Percentiles rank a stretch among this genome's conserved stretches.
phyloP scores from a whole-genome alignment of 352 stramenopile species.

The Phytophthora lateralis region DNA sequence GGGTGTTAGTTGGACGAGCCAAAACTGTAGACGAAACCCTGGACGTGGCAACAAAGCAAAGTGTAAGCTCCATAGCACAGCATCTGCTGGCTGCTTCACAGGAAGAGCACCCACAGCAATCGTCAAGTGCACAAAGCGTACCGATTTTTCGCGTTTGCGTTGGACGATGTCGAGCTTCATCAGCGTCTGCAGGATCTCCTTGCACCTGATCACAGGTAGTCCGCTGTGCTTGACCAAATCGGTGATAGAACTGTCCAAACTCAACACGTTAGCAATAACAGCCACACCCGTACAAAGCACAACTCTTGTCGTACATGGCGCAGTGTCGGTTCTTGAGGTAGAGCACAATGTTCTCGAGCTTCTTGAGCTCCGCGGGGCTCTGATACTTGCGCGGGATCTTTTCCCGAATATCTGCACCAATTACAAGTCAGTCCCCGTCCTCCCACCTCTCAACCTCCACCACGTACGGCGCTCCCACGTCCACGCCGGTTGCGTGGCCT shows the following conservation, averaged over 20 bases:
- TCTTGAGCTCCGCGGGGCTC: constrained; percentile 74
- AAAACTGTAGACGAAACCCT: constrained; percentile 85
- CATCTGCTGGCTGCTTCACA: neutral
- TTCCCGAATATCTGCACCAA: constrained; percentile 60
- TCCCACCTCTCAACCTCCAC: neutral
- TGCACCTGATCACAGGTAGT: constrained; percentile 83
- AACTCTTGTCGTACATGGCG: constrained; percentile 61
- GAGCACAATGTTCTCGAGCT: constrained; percentile 86
- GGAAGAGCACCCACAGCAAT: neutral
- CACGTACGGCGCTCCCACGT: constrained; percentile 81
- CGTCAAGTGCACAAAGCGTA: constrained; percentile 30
- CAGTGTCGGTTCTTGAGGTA: constrained; percentile 85
- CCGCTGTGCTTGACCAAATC: constrained; percentile 84
- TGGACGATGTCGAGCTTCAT: constrained; percentile 85
- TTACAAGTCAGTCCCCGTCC: neutral
- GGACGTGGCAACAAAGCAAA: constrained; percentile 5
- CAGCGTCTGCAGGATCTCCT: constrained; percentile 88
- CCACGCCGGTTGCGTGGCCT: constrained; percentile 55
- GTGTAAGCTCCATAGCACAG: constrained; percentile 3
- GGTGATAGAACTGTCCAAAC: constrained; percentile 63
- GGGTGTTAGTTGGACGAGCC: constrained; percentile 25
- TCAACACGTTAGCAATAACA: constrained; percentile 5
- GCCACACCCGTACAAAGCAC: neutral
- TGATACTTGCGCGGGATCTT: constrained; percentile 89
- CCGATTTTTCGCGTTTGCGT: constrained; percentile 74